Conservation (phyloP, 1,139 yeast species). For the Pneumocystis murina region DNA sequence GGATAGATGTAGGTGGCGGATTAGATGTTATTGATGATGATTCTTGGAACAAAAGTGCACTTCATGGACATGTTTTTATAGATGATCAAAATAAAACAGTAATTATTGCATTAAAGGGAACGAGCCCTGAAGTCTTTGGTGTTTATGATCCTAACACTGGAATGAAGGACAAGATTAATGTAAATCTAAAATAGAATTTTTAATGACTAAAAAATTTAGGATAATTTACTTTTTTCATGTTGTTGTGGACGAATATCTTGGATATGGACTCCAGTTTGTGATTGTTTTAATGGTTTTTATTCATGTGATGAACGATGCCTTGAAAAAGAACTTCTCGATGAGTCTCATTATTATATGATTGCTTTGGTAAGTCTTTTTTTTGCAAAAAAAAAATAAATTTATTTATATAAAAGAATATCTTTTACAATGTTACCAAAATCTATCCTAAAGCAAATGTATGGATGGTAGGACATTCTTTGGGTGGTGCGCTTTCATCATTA, state of each 20-base stretch:
- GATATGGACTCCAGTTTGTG: constrained; percentile 88
- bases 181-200: background rate
- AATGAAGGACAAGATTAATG: constrained; percentile 58
- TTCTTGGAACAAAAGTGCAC: constrained; percentile 62
- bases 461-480: constrained; percentile 92
- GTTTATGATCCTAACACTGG: constrained; percentile 73
- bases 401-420: constrained; percentile 34
- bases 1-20: constrained; percentile 61
- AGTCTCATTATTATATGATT: constrained; percentile 73
- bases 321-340: constrained; percentile 56
- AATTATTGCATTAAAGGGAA: constrained; percentile 77
- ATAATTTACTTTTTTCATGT: constrained; percentile 78
- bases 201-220: constrained; percentile 22
- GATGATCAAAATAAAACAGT: constrained; percentile 50
- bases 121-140: constrained; percentile 62
- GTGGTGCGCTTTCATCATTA: constrained; percentile 73
- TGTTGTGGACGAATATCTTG: constrained; percentile 92
- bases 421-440: constrained; percentile 48
- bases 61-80: constrained; percentile 81
- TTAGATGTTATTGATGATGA: background rate
- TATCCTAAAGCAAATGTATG: constrained; percentile 66
- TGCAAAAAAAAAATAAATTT: background rate
- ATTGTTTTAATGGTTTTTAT: constrained; percentile 71
- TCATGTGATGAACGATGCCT: constrained; percentile 83
- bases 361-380: constrained; percentile 27